Base-by-base conservation (phyloP, 2,329 filamentous ascomycete genomes). In the Aureobasidium uvarum region DNA sequence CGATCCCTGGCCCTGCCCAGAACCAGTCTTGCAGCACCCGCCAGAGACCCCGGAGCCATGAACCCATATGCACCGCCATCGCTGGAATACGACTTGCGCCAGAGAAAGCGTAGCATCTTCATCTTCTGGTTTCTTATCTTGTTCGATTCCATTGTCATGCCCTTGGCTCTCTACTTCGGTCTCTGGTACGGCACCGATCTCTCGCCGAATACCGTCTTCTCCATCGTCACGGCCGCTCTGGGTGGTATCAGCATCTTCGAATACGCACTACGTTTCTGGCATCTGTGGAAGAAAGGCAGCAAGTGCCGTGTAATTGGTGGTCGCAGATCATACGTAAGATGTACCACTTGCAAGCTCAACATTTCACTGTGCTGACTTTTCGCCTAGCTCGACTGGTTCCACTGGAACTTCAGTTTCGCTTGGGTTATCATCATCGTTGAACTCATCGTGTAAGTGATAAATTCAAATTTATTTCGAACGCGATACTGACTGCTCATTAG, bases 91-190 rank as follows among this genome's bases (percentile, higher is more conserved):
- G 81, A 81, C 25, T 73, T 86, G 48, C 79, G 78, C 56, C 75
- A 79, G 10, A 77, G 85, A 51, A 85, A 85, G 71, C 81, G 80
- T 74, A 77, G 80, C 39, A 86, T 87, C 67, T 76, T 80, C 43
- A 75, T 84, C 67, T 87, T 87, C 76, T 87, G 85, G 85, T 76
- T 77, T 0, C 72, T 88, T 46, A 85, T 87, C 65, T 72, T 87
- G 25, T 70, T 87, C 66, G 85, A 88, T 74, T 84, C 81, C 59
- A 77, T 86, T 66, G 81, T 78, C 65, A 83, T 86, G 74, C 85
- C 85, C 20, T 79, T 87, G 66, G 81, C 78, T 3, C 77, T 88
- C 2, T 88, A 87, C 75, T 88, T 84, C 77, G 79, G 81, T 56
- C 77, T 88, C 43, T 86, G 83, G 83, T 86, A 86, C 68, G 79